Evolutionary conservation across 2,329 filamentous ascomycete genomes (phyloP).

Genomic region (Geoglossum cookeanum): DNA sequence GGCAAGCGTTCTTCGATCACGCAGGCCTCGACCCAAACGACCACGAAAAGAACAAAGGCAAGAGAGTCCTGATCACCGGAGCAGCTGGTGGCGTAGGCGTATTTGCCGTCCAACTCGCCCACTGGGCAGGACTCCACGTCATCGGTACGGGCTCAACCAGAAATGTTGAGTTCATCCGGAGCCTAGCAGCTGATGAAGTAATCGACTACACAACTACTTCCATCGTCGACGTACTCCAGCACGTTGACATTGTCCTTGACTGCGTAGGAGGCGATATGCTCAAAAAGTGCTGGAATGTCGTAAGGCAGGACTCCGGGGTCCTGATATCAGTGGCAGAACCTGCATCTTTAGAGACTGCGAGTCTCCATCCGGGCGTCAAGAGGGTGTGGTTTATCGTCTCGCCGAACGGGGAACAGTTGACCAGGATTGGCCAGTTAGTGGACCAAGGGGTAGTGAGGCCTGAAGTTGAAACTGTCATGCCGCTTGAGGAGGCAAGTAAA

Average conservation of each 20-base stretch:
- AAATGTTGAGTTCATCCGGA: not conserved
- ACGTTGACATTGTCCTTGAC: not conserved
- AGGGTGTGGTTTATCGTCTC: not conserved
- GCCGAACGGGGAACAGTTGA: not conserved
- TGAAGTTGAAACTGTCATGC: not conserved
- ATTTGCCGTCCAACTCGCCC: not conserved
- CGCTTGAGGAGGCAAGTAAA: not conserved
- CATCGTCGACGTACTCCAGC: not conserved
- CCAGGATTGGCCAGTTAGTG: not conserved
- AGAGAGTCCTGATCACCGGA: not conserved
- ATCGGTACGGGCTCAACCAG: not conserved
- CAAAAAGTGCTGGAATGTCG: not conserved
- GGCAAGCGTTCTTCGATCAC: slow-evolving; percentile 20
- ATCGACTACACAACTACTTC: not conserved
- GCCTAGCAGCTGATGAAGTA: not conserved
- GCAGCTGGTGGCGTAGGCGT: not conserved
- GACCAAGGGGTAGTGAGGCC: not conserved
- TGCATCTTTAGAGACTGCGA: not conserved
- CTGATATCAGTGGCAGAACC: not conserved
- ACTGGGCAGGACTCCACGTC: not conserved
- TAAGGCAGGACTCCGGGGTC: not conserved
- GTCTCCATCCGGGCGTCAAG: not conserved
- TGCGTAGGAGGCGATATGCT: not conserved
- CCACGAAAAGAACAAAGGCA: not conserved
- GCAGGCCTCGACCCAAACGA: not conserved